Percentiles rank a stretch among this genome's conserved stretches.
These are phyloP conservation scores for Neurospora crassa DNA, from an alignment of 2,329 filamentous ascomycete genomes.

Conservation along the genomic window DNA sequence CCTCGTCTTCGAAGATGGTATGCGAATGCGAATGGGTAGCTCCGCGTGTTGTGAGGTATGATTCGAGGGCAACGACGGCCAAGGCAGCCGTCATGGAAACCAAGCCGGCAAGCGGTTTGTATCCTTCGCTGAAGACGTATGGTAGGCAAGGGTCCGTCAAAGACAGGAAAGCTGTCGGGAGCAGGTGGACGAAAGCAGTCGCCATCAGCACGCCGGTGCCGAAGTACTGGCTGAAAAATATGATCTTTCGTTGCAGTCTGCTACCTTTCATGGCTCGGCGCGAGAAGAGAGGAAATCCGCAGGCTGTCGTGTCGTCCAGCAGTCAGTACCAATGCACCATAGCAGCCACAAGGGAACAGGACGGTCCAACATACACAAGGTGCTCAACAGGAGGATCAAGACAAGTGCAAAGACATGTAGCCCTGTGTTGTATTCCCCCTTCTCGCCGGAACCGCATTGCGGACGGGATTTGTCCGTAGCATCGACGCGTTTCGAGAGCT, in stretches of 20 bases:
- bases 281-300: conserved; percentile 57
- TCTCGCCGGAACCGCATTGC: conserved; percentile 41
- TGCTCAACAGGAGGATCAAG: conserved; percentile 54
- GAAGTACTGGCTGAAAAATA: conserved; percentile 64
- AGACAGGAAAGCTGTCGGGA: conserved; percentile 58
- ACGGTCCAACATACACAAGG: conserved; percentile 33
- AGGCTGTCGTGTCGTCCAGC: conserved; percentile 32
- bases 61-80: conserved; percentile 76
- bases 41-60: conserved; percentile 69
- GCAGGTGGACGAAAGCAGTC: conserved; percentile 72
- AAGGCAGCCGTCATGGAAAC: conserved; percentile 78
- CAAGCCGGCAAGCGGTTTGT: conserved; percentile 69
- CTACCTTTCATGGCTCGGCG: conserved; percentile 44
- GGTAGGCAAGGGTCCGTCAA: conserved; percentile 65
- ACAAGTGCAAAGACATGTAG: conserved; percentile 60
- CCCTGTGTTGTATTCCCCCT: conserved; percentile 53
- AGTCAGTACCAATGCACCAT: conserved; percentile 4
- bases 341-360: not conserved
- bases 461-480: conserved; percentile 28
- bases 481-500: conserved; percentile 38
- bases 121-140: conserved; percentile 68
- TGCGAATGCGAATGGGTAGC: conserved; percentile 53
- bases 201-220: conserved; percentile 80
- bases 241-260: conserved; percentile 47
- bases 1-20: conserved; percentile 38